Conservation (phyloP, 2,329 filamentous ascomycete genomes). For the Ascochyta pisi region DNA sequence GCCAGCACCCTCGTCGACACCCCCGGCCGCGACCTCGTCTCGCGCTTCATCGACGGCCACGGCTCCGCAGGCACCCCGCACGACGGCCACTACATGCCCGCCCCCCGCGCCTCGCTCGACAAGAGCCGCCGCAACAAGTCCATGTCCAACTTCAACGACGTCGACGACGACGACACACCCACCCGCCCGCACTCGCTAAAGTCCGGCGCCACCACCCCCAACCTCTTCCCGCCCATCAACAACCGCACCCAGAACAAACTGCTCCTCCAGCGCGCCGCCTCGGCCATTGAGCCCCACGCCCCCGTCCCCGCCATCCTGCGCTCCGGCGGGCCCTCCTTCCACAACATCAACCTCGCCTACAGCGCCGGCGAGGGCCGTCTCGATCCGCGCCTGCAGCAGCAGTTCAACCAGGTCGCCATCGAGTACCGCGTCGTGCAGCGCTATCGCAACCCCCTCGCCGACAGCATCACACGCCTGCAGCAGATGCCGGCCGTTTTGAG, state of each 20-base stretch:
- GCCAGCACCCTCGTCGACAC: slow-evolving; percentile 51
- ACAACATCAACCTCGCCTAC: slow-evolving; percentile 47
- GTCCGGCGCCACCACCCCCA: slow-evolving; percentile 50
- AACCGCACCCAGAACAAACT: slow-evolving; percentile 78
- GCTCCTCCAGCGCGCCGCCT: slow-evolving; percentile 75
- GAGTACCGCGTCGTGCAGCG: slow-evolving; percentile 77
- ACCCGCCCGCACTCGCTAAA: slow-evolving; percentile 36
- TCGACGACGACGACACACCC: slow-evolving; percentile 30
- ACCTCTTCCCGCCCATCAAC: slow-evolving; percentile 46
- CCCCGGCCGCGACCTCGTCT: slow-evolving; percentile 52
- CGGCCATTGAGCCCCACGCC: slow-evolving; percentile 70
- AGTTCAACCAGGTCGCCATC: slow-evolving; percentile 73
- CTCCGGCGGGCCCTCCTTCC: slow-evolving; percentile 42
- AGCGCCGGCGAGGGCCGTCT: slow-evolving; percentile 49
- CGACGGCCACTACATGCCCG: slow-evolving; percentile 48
- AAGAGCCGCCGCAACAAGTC: slow-evolving; percentile 45
- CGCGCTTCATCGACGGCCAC: slow-evolving; percentile 54
- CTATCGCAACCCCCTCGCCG: slow-evolving; percentile 73
- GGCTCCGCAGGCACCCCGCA: slow-evolving; percentile 51
- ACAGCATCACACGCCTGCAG: slow-evolving; percentile 64
- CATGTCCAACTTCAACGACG: slow-evolving; percentile 45
- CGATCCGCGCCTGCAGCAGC: slow-evolving; percentile 69
- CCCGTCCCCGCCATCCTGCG: slow-evolving; percentile 50
- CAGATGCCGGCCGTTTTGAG: slow-evolving; percentile 57
- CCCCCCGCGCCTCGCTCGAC: slow-evolving; percentile 36